Evolutionary conservation across 73 alveolate genomes (phyloP).

Genomic region (Tetrahymena elliotti): DNA sequence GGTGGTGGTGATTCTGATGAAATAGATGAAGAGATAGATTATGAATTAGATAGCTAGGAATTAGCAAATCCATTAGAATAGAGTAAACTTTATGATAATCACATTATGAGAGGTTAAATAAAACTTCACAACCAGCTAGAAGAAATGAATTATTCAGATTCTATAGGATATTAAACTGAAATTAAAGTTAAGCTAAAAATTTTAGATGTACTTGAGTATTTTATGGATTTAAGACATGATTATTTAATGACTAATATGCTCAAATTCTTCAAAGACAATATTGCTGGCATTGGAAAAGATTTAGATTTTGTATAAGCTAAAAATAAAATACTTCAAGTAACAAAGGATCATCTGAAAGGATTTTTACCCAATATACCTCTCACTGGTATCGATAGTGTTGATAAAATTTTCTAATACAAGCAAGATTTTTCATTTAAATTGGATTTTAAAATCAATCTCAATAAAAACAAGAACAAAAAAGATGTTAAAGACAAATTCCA

Average conservation of each 20-base stretch:
- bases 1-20: not conserved
- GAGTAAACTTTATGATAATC: constrained; percentile 1
- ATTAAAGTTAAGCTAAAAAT: constrained; percentile 17
- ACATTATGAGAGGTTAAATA: constrained; percentile 27
- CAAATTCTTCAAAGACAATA: constrained; percentile 5
- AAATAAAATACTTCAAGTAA: not conserved
- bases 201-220: constrained; percentile 22
- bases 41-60: constrained; percentile 4
- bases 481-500: not conserved
- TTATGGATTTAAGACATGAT: constrained; percentile 32
- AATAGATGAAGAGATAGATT: not conserved
- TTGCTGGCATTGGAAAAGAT: not conserved
- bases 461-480: not conserved
- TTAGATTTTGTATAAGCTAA: not conserved
- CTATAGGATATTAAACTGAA: constrained; percentile 2
- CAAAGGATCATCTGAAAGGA: constrained; percentile 3
- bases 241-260: constrained; percentile 11
- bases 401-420: not conserved
- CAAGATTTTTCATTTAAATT: not conserved
- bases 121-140: not conserved
- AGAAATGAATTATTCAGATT: constrained; percentile 11
- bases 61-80: constrained; percentile 1
- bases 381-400: constrained; percentile 21
- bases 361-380: constrained; percentile 21
- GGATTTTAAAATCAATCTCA: not conserved